phyloP scores from a whole-genome alignment of 202 grass and related monocot species.

The Setaria italica region DNA sequence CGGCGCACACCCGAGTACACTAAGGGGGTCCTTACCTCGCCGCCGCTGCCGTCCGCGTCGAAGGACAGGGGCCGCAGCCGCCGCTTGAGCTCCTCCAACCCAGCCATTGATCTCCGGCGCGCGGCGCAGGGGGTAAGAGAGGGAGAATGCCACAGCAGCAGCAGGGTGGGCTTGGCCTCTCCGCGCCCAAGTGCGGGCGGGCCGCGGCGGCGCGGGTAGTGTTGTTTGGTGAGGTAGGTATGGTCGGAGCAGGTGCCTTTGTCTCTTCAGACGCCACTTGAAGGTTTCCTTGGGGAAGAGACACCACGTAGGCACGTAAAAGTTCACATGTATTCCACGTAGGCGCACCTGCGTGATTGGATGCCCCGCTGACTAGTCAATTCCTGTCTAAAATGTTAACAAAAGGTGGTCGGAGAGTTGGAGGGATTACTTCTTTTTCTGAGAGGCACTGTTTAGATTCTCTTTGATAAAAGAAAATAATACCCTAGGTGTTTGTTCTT shows the following conservation, averaged over 20 bases:
- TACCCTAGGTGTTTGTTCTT: too few species aligned
- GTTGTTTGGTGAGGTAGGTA: background rate
- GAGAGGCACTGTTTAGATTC: too few species aligned
- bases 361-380: background rate
- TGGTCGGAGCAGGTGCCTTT: background rate
- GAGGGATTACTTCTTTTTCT: too few species aligned
- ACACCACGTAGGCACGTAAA: background rate
- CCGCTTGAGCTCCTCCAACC: conserved; percentile 7
- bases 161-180: background rate
- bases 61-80: conserved; percentile 3
- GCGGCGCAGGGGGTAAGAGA: background rate
- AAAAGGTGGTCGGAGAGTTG: too few species aligned
- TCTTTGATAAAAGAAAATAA: too few species aligned
- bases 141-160: background rate
- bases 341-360: background rate
- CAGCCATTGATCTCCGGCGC: background rate
- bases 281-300: background rate
- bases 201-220: background rate
- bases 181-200: background rate
- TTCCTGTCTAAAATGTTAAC: background rate
- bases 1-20: background rate
- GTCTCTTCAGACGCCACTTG: background rate
- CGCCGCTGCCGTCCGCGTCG: background rate
- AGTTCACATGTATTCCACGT: background rate
- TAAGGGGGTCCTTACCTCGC: background rate